phyloP scores from a whole-genome alignment of 2,329 filamentous ascomycete genomes.

The Septoria linicola region DNA sequence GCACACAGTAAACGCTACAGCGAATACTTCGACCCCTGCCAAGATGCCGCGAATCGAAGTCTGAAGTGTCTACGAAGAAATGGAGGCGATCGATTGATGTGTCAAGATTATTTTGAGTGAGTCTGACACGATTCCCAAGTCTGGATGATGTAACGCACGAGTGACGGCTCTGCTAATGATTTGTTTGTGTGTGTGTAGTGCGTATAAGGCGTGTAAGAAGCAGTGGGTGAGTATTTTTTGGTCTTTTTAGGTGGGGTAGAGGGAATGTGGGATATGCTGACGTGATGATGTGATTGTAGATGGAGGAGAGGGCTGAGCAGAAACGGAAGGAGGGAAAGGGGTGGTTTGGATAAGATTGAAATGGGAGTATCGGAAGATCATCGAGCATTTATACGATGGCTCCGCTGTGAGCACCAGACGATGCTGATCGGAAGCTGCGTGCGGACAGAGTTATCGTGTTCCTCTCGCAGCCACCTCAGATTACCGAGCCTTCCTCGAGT shows the following conservation, averaged over 20 bases:
- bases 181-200: conserved; percentile 59
- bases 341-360: conserved; percentile 34
- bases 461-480: no score
- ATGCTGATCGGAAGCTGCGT: no score
- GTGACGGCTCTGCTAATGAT: conserved; percentile 3
- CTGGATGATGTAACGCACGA: neutral
- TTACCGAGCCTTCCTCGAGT: no score
- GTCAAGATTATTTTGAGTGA: conserved; percentile 92
- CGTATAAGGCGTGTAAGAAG: conserved; percentile 93
- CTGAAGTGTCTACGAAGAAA: conserved; percentile 88
- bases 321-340: conserved; percentile 41
- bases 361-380: neutral
- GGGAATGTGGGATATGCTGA: neutral
- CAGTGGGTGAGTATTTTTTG: conserved; percentile 69
- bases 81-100: conserved; percentile 82
- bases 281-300: conserved; percentile 33
- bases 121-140: conserved; percentile 39
- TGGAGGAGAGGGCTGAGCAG: conserved; percentile 48
- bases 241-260: conserved; percentile 19
- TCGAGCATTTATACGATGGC: neutral
- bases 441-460: no score
- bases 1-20: conserved; percentile 74
- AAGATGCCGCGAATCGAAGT: conserved; percentile 82
- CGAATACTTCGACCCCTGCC: conserved; percentile 92
- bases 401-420: no score